Base-by-base conservation (phyloP, 257 asterid species). In the Mentha longifolia region DNA sequence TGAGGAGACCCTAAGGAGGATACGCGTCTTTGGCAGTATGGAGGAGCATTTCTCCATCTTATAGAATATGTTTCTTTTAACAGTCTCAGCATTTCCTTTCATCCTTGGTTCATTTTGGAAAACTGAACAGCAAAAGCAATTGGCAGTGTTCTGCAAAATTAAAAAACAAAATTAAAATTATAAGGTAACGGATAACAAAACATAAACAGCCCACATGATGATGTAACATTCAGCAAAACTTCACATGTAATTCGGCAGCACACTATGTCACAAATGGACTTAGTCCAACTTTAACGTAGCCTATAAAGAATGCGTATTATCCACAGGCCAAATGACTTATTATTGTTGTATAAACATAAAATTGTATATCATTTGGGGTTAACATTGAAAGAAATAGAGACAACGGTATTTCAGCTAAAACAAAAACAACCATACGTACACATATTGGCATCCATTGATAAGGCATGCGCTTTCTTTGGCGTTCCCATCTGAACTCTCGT, bases 1-100 rank as follows among this genome's bases (percentile, higher is more conserved):
- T 30, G 71, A 22, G 41, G 59, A 61, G 51, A 76, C 16, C 25
- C 14, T 13, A 19, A 66, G 17, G 55, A 90, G 97, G 98, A 94
- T 94, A 94, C 99, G 97, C 17, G 83, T 85, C 76, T 80, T 81
- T 17, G 97, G 97, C 51, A 91, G 77, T 78, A 83, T 61, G 30
- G 84, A 77, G 69, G 91, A 73, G 72, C 84, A 85, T 42, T 73
- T 76, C 60, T 85, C 86, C 75, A 79, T 73, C 74, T 73, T 86
- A 71, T 91, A 85, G 68, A 94, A 86, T 46, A 94, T 81, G 74
- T 67, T 45, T 47, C 59, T 82, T 79, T 95, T 84, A 70, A 79
- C 74, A 77, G 91, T 85, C 83, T 80, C 92, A 70, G 83, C 70
- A 76, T 81, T 88, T 69, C 58, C 74, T 46, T 63, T 74, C 81